Conservation (phyloP, 441 rosid species). For the Pelargonium myrrhifolium region DNA sequence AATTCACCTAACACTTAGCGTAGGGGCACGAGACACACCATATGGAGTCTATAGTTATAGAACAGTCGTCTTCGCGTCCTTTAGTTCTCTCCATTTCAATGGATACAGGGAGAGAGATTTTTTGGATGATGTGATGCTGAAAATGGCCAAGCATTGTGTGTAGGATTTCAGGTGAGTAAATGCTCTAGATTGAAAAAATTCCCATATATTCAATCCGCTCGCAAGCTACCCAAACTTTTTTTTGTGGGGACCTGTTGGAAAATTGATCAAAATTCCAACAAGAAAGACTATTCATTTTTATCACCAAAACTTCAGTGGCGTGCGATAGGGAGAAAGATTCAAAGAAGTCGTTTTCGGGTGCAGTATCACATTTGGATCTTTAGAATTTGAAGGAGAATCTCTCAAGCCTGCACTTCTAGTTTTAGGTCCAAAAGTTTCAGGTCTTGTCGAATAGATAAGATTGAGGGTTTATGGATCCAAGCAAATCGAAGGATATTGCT, state of each 20-base stretch:
- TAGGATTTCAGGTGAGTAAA: neutral
- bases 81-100: neutral
- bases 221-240: no score
- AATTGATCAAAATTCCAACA: neutral
- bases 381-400: neutral
- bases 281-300: neutral
- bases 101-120: neutral
- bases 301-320: neutral
- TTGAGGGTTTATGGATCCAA: no score
- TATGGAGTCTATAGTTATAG: neutral
- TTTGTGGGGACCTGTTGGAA: neutral
- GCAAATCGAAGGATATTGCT: no score
- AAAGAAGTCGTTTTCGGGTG: neutral
- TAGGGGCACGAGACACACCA: neutral
- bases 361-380: neutral
- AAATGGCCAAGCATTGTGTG: neutral
- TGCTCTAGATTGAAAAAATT: neutral
- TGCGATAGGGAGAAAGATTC: neutral
- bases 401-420: neutral
- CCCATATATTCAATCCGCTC: neutral
- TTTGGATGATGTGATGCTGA: neutral
- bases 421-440: neutral
- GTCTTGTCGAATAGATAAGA: no score
- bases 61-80: neutral
- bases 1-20: neutral